phyloP scores from a whole-genome alignment of 1,284 basidiomycete species.

The Sanghuangporus sanghuang region DNA sequence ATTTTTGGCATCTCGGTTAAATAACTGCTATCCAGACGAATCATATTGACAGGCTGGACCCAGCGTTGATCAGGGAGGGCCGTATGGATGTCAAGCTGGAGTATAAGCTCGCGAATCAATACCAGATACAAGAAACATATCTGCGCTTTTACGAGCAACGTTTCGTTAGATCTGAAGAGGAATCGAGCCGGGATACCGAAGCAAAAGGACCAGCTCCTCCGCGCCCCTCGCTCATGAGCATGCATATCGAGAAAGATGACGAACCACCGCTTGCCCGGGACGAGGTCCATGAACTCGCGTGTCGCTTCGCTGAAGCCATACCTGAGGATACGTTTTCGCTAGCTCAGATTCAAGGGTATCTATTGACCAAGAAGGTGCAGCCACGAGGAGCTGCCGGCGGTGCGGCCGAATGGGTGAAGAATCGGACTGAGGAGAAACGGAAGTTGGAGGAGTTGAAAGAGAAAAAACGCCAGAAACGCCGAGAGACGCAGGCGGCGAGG shows the following conservation, averaged over 20 bases:
- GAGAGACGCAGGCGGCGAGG: neutral
- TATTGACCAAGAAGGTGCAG: slow-evolving; percentile 13
- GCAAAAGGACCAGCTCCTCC: neutral
- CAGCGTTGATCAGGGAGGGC: slow-evolving; percentile 45
- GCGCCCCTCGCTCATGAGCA: neutral
- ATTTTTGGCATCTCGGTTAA: neutral
- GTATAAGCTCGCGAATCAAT: slow-evolving; percentile 41
- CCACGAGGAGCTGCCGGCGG: neutral
- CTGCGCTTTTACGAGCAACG: slow-evolving; percentile 38
- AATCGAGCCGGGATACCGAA: neutral
- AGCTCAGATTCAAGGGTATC: slow-evolving; percentile 13
- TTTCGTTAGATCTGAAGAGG: neutral
- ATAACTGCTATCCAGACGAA: slow-evolving; percentile 36
- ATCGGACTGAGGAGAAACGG: slow-evolving; percentile 9
- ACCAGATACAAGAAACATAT: slow-evolving; percentile 46
- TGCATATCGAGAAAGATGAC: neutral
- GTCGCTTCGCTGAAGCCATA: slow-evolving; percentile 6
- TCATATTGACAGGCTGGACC: slow-evolving; percentile 46
- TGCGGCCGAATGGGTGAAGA: slow-evolving; percentile 6
- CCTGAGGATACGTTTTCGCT: slow-evolving; percentile 13
- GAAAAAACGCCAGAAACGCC: slow-evolving; percentile 2
- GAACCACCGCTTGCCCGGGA: slow-evolving; percentile 8
- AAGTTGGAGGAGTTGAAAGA: slow-evolving; percentile 12
- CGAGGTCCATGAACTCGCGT: slow-evolving; percentile 6
- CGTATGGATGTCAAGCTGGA: slow-evolving; percentile 46